Evolutionary conservation across 2,329 filamentous ascomycete species (phyloP).

Genomic region (Metarhizium brunneum): DNA sequence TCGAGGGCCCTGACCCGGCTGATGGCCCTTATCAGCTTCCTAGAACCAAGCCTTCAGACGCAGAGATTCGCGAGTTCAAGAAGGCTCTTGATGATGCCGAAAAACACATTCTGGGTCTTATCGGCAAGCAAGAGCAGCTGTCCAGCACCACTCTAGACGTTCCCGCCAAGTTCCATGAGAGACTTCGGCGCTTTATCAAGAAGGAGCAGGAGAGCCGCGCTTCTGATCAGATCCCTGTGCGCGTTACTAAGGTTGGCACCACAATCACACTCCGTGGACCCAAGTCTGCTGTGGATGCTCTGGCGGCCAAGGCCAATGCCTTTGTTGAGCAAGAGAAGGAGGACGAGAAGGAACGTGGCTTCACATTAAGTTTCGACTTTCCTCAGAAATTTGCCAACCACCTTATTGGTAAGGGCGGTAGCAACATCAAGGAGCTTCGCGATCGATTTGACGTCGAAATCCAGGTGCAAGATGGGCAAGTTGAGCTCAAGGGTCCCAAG

Average conservation of each 20-base stretch:
- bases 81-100: conserved; percentile 46
- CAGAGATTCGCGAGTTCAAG: conserved; percentile 44
- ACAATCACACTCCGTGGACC: conserved; percentile 71
- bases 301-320: conserved; percentile 62
- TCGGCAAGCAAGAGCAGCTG: conserved; percentile 50
- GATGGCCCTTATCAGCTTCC: conserved; percentile 43
- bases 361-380: conserved; percentile 81
- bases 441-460: conserved; percentile 65
- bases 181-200: conserved; percentile 54
- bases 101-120: conserved; percentile 46
- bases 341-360: conserved; percentile 89
- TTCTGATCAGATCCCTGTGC: conserved; percentile 49
- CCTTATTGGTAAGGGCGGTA: conserved; percentile 59
- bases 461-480: conserved; percentile 86
- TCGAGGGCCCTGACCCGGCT: conserved; percentile 51
- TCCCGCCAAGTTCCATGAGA: conserved; percentile 54
- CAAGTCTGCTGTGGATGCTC: conserved; percentile 57
- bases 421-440: conserved; percentile 55
- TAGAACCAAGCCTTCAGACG: conserved; percentile 39
- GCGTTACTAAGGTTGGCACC: conserved; percentile 49
- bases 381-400: conserved; percentile 92
- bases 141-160: conserved; percentile 44
- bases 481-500: conserved; percentile 91
- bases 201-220: conserved; percentile 50
- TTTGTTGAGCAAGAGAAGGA: conserved; percentile 84